These are phyloP conservation scores for Gonapodya prolifera DNA, from an alignment of 192 early-diverging fungal genomes.

Conservation along the genomic window DNA sequence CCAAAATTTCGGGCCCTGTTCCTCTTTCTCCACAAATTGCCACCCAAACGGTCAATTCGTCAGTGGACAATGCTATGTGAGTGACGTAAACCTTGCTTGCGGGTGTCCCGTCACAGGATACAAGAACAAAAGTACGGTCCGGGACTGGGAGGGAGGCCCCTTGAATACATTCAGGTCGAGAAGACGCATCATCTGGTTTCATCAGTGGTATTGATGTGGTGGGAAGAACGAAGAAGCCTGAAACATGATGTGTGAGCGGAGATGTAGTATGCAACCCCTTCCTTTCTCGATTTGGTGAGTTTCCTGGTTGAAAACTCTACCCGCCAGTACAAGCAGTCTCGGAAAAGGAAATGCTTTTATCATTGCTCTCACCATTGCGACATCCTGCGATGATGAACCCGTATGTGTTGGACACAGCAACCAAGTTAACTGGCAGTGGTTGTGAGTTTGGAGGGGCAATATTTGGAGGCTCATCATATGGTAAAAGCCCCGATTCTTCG, in stretches of 20 bases:
- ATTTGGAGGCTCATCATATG: not conserved
- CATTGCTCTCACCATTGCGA: not conserved
- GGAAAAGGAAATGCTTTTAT: too few relatives aligned
- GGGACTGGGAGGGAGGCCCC: not conserved
- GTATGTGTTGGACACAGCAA: not conserved
- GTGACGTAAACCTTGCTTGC: not conserved
- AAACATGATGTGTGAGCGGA: too few relatives aligned
- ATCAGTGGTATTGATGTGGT: not conserved
- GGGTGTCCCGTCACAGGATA: not conserved
- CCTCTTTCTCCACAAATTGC: not conserved
- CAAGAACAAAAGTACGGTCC: not conserved
- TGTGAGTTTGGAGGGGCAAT: not conserved
- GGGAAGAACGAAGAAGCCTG: not conserved
- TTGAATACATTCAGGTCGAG: not conserved
- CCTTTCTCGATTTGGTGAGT: too few relatives aligned
- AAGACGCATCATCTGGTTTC: not conserved
- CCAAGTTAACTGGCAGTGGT: not conserved
- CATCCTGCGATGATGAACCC: not conserved
- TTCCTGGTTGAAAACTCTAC: too few relatives aligned
- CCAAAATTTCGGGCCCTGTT: not conserved
- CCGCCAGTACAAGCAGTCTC: too few relatives aligned
- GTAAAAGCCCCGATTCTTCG: not conserved
- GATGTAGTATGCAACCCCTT: too few relatives aligned
- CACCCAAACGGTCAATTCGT: not conserved
- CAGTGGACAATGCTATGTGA: not conserved